These are phyloP conservation scores for Vitellaria paradoxa DNA, from an alignment of 179 eudicot genomes.

Conservation along the genomic window DNA sequence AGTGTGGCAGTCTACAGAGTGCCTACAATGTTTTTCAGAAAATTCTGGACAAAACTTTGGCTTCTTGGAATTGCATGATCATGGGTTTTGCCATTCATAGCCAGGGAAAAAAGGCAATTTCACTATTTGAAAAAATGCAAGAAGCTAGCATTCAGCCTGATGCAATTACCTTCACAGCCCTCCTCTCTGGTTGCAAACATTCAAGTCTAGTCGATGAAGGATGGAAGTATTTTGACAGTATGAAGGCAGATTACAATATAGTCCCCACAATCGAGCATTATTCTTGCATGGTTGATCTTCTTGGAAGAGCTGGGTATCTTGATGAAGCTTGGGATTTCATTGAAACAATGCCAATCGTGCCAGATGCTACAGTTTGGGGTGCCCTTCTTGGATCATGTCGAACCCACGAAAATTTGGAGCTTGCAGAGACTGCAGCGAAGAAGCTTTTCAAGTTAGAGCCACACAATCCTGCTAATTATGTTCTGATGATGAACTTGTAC, in stretches of 20 bases:
- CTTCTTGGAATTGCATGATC: slow-evolving; percentile 67
- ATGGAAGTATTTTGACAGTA: slow-evolving; percentile 60
- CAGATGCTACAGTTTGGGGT: slow-evolving; percentile 65
- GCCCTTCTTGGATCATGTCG: slow-evolving; percentile 52
- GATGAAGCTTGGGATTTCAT: slow-evolving; percentile 73
- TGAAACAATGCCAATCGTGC: slow-evolving; percentile 46
- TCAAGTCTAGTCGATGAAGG: slow-evolving; percentile 55
- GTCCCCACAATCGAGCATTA: slow-evolving; percentile 62
- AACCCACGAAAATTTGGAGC: slow-evolving; percentile 34
- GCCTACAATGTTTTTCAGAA: slow-evolving; percentile 40
- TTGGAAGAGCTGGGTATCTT: slow-evolving; percentile 58
- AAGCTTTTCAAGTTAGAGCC: slow-evolving; percentile 57
- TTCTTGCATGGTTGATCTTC: slow-evolving; percentile 80
- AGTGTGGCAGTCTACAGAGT: slow-evolving; percentile 44
- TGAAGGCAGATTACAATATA: slow-evolving; percentile 38
- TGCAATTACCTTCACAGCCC: slow-evolving; percentile 55
- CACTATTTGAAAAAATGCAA: slow-evolving; percentile 42
- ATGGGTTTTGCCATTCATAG: slow-evolving; percentile 49
- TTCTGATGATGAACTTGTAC: slow-evolving; percentile 53
- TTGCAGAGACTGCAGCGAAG: slow-evolving; percentile 54
- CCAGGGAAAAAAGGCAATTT: slow-evolving; percentile 41
- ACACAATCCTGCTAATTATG: slow-evolving; percentile 52
- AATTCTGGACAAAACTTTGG: slow-evolving; percentile 34
- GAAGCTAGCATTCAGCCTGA: slow-evolving; percentile 41
- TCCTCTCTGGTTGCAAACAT: slow-evolving; percentile 54